Conservation (phyloP, 164 flowering plant genomes). For the Kingdonia uniflora region DNA sequence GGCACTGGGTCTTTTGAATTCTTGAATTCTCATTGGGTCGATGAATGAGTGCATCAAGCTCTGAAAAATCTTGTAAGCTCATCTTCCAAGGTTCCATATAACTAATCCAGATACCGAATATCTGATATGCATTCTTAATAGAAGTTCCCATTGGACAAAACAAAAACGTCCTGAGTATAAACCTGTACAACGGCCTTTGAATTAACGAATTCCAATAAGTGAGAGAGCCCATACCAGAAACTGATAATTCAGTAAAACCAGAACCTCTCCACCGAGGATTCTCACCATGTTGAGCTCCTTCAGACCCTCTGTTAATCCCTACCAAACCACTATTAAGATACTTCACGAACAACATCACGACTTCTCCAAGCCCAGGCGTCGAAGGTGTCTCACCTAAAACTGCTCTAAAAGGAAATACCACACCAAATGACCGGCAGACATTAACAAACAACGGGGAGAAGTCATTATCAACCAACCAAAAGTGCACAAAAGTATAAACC, state of each 20-base stretch:
- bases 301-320: slow-evolving; percentile 13
- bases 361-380: slow-evolving; percentile 58
- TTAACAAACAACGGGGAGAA: slow-evolving; percentile 59
- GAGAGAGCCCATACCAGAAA: slow-evolving; percentile 12
- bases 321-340: slow-evolving; percentile 44
- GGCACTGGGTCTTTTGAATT: slow-evolving; percentile 15
- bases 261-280: slow-evolving; percentile 26
- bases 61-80: slow-evolving; percentile 38
- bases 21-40: slow-evolving; percentile 11
- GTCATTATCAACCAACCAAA: slow-evolving; percentile 82
- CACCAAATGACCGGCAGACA: slow-evolving; percentile 39
- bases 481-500: slow-evolving; percentile 43
- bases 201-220: slow-evolving; percentile 55
- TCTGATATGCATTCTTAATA: slow-evolving; percentile 56
- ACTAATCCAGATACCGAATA: slow-evolving; percentile 55
- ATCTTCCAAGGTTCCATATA: slow-evolving; percentile 76
- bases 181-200: slow-evolving; percentile 77
- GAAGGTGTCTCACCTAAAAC: slow-evolving; percentile 59
- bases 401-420: slow-evolving; percentile 32
- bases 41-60: slow-evolving; percentile 32
- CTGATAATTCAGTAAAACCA: slow-evolving; percentile 19
- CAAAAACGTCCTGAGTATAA: slow-evolving; percentile 67
- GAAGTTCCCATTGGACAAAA: slow-evolving; percentile 60
- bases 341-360: slow-evolving; percentile 53
- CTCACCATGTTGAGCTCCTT: slow-evolving; percentile 20